Conservation (phyloP, 2,329 filamentous ascomycete genomes). For the Hysterium pulicare region DNA sequence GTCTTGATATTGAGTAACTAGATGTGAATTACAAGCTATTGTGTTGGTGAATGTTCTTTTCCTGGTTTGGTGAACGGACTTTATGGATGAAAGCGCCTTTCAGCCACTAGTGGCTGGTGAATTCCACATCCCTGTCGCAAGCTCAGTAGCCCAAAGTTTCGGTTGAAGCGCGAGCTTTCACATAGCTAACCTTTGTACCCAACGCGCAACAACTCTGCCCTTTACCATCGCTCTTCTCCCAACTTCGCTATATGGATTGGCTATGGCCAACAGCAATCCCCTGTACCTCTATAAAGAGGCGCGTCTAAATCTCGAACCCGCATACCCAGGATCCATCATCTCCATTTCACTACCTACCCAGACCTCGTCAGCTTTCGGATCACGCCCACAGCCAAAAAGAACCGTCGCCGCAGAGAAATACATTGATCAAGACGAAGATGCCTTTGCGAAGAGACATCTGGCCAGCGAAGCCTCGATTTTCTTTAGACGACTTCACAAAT, state of each 20-base stretch:
- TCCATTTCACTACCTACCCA: constrained; percentile 51
- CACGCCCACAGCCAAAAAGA: constrained; percentile 30
- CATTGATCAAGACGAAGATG: constrained; percentile 61
- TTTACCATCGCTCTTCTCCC: constrained; percentile 2
- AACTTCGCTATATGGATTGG: constrained; percentile 55
- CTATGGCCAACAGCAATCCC: constrained; percentile 62
- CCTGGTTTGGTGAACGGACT: too few species aligned
- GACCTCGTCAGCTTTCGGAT: constrained; percentile 30
- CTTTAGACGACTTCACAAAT: constrained; percentile 71
- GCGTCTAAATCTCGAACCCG: constrained; percentile 75
- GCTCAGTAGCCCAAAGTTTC: too few species aligned
- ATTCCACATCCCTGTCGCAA: too few species aligned
- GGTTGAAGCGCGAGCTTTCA: constrained; percentile 13
- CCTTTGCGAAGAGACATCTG: constrained; percentile 69
- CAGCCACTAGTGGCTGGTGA: too few species aligned
- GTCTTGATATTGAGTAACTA: too few species aligned
- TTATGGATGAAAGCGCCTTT: too few species aligned
- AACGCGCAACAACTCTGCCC: constrained; percentile 6
- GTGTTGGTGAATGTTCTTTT: too few species aligned
- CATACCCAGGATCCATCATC: constrained; percentile 65
- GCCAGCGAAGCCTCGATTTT: constrained; percentile 76
- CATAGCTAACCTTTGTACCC: constrained; percentile 13
- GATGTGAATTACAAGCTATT: too few species aligned
- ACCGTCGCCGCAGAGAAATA: constrained; percentile 37
- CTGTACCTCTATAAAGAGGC: constrained; percentile 81